These are phyloP conservation scores for Ogataea minuta DNA, from an alignment of 805 yeast genomes.

Conservation along the genomic window DNA sequence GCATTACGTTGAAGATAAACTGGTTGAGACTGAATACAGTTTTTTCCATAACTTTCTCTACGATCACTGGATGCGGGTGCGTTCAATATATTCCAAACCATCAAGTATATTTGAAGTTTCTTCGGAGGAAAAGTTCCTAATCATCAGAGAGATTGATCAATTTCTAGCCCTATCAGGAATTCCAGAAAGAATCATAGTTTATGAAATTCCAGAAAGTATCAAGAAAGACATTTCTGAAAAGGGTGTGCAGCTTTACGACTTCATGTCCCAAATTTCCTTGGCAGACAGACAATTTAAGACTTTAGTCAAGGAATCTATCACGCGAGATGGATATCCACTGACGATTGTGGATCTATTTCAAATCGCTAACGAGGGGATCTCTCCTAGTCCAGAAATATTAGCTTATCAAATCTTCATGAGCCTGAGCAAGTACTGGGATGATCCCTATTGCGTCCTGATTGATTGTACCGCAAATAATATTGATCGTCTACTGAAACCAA, in stretches of 20 bases:
- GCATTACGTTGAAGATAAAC: slow-evolving; percentile 21
- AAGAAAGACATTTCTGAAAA: slow-evolving; percentile 46
- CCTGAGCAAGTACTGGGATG: slow-evolving; percentile 69
- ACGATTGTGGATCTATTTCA: slow-evolving; percentile 50
- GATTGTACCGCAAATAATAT: slow-evolving; percentile 63
- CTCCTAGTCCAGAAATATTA: slow-evolving; percentile 46
- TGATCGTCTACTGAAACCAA: slow-evolving; percentile 11
- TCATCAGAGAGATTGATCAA: slow-evolving; percentile 45
- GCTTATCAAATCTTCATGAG: slow-evolving; percentile 62
- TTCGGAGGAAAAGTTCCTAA: slow-evolving; percentile 18
- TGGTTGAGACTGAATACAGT: slow-evolving; percentile 32
- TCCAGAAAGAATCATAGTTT: slow-evolving; percentile 54
- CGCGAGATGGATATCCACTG: slow-evolving; percentile 71
- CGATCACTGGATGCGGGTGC: slow-evolving; percentile 41
- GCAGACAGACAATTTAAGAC: slow-evolving; percentile 47
- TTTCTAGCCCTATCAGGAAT: slow-evolving; percentile 52
- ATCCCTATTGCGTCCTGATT: slow-evolving; percentile 56
- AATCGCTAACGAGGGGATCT: slow-evolving; percentile 31
- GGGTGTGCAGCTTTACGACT: slow-evolving; percentile 60
- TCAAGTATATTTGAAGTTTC: slow-evolving; percentile 13
- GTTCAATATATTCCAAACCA: slow-evolving; percentile 24
- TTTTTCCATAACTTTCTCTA: slow-evolving; percentile 49
- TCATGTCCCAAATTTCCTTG: slow-evolving; percentile 65
- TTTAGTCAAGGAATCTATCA: slow-evolving; percentile 61
- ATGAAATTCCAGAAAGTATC: slow-evolving; percentile 54